These are phyloP conservation scores for Elsinoe australis DNA, from an alignment of 2,329 filamentous ascomycete species.

Conservation along the genomic window DNA sequence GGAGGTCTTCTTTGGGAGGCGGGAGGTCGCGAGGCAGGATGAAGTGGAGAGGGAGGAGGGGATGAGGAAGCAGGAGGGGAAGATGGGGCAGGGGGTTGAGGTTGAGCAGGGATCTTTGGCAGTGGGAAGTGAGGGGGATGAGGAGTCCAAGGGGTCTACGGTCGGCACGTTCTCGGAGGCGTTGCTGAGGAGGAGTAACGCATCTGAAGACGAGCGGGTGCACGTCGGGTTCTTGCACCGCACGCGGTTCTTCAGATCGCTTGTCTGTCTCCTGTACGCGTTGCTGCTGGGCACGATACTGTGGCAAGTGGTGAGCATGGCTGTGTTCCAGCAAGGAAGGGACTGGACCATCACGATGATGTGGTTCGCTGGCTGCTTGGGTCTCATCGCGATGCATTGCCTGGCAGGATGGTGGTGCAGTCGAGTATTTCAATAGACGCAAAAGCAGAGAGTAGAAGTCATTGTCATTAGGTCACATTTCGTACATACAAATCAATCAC, in stretches of 20 bases:
- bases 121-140: background rate
- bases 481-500: background rate
- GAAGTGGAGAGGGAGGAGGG: background rate
- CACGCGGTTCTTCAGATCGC: background rate
- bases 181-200: background rate
- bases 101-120: no score
- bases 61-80: background rate
- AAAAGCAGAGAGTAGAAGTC: background rate
- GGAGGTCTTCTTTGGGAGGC: background rate
- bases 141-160: no score
- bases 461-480: conserved; percentile 2
- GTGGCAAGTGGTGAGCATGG: background rate
- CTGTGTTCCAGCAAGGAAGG: background rate
- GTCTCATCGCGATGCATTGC: background rate
- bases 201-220: background rate
- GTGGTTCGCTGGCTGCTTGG: conserved; percentile 8
- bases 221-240: background rate
- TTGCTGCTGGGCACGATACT: background rate
- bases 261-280: background rate
- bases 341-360: background rate
- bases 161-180: background rate
- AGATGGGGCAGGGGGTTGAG: background rate
- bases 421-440: background rate
- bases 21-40: background rate
- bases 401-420: background rate